phyloP scores from a whole-genome alignment of 169 alveolate species.

The Plasmodium relictum region DNA sequence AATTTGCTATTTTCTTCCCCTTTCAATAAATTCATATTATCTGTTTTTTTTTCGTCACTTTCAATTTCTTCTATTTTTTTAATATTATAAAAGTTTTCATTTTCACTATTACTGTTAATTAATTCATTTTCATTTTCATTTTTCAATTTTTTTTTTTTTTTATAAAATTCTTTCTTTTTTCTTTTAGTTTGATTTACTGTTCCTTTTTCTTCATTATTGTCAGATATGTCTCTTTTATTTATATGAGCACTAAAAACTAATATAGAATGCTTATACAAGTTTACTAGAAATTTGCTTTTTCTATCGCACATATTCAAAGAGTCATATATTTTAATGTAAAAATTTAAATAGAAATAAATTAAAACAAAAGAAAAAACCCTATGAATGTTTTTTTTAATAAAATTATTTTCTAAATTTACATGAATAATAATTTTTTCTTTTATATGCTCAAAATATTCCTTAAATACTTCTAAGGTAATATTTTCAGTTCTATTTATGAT shows the following conservation, averaged over 20 bases:
- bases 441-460: slow-evolving; percentile 33
- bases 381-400: slow-evolving; percentile 12
- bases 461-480: slow-evolving; percentile 22
- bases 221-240: background rate
- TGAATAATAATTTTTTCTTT: slow-evolving; percentile 28
- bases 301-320: slow-evolving; percentile 4
- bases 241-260: slow-evolving; percentile 15
- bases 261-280: slow-evolving; percentile 21
- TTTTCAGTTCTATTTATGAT: slow-evolving; percentile 1
- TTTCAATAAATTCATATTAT: background rate
- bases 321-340: slow-evolving; percentile 36
- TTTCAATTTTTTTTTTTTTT: slow-evolving; percentile 10
- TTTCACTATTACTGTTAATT: background rate
- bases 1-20: slow-evolving; percentile 3
- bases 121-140: background rate
- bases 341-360: slow-evolving; percentile 54
- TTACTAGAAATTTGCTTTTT: slow-evolving; percentile 12
- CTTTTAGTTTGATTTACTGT: slow-evolving; percentile 1
- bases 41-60: slow-evolving; percentile 3
- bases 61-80: background rate
- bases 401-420: slow-evolving; percentile 2
- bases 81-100: background rate
- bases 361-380: slow-evolving; percentile 14
- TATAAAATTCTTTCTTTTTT: slow-evolving; percentile 1
- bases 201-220: background rate